Conservation (phyloP, 768 basidiomycete genomes). For the Phallus indusiatus region DNA sequence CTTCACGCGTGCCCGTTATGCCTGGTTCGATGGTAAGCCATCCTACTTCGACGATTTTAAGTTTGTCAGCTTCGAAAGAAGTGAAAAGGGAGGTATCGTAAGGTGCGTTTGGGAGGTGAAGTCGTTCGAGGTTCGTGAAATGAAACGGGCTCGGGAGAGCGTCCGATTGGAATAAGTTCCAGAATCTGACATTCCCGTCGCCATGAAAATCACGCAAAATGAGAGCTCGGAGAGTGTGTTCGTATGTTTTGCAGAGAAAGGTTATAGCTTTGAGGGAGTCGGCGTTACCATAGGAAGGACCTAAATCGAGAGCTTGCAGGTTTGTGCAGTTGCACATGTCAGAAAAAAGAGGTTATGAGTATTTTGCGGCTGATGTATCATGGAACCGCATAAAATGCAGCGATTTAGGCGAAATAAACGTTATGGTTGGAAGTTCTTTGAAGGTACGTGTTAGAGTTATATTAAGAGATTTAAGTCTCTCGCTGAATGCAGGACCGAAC, state of each 20-base stretch:
- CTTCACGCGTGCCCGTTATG: conserved; percentile 1
- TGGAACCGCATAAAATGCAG: conserved; percentile 10
- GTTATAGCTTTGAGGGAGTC: conserved; percentile 7
- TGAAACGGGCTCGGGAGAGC: conserved; percentile 1
- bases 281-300: background rate
- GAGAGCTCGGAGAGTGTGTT: conserved; percentile 11
- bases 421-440: conserved; percentile 8
- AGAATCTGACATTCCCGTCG: background rate
- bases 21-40: conserved; percentile 1
- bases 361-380: conserved; percentile 1
- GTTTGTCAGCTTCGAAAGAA: conserved; percentile 9
- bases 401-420: conserved; percentile 12
- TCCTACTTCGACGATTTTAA: conserved; percentile 8
- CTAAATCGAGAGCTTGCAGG: conserved; percentile 12
- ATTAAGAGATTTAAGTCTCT: conserved; percentile 1
- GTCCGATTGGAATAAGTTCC: background rate
- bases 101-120: conserved; percentile 3
- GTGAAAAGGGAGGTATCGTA: conserved; percentile 7
- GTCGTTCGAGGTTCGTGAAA: conserved; percentile 5
- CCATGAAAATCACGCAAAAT: background rate
- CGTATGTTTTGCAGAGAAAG: conserved; percentile 13
- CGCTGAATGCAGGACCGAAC: conserved; percentile 11
- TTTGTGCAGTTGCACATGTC: conserved; percentile 12
- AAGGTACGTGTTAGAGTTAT: conserved; percentile 11
- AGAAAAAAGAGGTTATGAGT: conserved; percentile 11